phyloP scores from a whole-genome alignment of 1,284 basidiomycete genomes.

The Rhodotorula sp. region DNA sequence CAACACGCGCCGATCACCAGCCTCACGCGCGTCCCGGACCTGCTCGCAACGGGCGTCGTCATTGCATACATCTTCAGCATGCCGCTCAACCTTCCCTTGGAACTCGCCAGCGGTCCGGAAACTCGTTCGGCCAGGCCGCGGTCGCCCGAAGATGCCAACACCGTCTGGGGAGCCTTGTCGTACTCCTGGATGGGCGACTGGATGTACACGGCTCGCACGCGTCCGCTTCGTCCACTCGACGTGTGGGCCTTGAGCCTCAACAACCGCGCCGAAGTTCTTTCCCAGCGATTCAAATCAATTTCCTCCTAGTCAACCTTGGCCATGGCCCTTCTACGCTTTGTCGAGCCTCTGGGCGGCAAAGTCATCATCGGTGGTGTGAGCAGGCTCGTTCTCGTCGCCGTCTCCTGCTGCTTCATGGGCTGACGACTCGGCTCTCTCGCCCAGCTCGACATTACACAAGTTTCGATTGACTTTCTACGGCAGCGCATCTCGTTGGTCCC shows the following conservation, averaged over 20 bases:
- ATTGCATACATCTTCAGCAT: constrained; percentile 58
- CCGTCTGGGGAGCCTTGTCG: constrained; percentile 72
- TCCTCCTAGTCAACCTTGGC: constrained; percentile 64
- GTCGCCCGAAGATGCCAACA: constrained; percentile 70
- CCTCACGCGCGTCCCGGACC: constrained; percentile 52
- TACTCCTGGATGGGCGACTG: constrained; percentile 74
- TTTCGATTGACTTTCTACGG: constrained; percentile 30
- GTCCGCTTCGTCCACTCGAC: constrained; percentile 50
- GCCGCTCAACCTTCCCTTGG: constrained; percentile 61
- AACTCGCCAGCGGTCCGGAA: constrained; percentile 52
- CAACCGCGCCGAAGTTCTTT: constrained; percentile 54
- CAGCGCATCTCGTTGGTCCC: constrained; percentile 45
- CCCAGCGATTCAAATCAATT: constrained; percentile 26
- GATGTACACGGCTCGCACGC: constrained; percentile 49
- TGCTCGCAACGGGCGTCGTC: constrained; percentile 52
- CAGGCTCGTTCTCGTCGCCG: neutral
- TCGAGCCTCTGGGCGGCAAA: constrained; percentile 73
- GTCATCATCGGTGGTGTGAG: constrained; percentile 71
- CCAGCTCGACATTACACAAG: constrained; percentile 68
- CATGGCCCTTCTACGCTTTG: constrained; percentile 80
- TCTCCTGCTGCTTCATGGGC: neutral
- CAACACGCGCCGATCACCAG: constrained; percentile 12
- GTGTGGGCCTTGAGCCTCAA: constrained; percentile 68
- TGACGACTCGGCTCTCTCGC: too few species aligned
- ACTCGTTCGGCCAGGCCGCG: constrained; percentile 52